Evolutionary conservation across 2,329 filamentous ascomycete species (phyloP), one percentile per base, ranked within the genome.

Genomic region (Aspergillus ustus): DNA sequence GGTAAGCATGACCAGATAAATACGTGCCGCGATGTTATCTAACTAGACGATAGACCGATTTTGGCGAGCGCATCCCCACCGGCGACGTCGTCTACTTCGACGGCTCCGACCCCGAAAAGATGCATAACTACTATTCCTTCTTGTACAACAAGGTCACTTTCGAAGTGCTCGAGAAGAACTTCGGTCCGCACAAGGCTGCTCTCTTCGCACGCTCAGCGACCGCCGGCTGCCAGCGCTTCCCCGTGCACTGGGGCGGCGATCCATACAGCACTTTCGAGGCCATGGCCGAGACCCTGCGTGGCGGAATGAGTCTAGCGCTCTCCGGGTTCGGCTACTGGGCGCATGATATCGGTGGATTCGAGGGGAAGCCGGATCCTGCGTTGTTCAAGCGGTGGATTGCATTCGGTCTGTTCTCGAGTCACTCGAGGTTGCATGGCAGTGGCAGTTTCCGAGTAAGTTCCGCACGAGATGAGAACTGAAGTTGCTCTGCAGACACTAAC

Each of bases 111-210:
- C 51, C 55, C 13, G 48, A 56, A n/a, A 58, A 58, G 22, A 62
- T 62, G 60, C 60, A 62, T 50, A 62, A 62, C 25, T 62, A 62
- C 60, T 62, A 62, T 29, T 15, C 60, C 11, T 62, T 55, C 51
- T 51, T 62, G 25, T 62, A 59, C 45, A 62, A 62, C 45, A 62
- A 59, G 17, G 45, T 62, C 15, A 58, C 55, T 8, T 62, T 59
- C 22, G 55, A 62, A 7, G 55, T 58, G 9, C 37, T 62, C 1
- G 44, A 25, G 17, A 31, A 29, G 13, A 62, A 58, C 44, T 58
- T 59, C 28, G 60, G 60, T 13, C 8, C 29, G 13, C 31, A 62
- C 34, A 58, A 62, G 17, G 55, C 60, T 20, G 60, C 55, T 4
- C 60, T 62, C 17, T 62, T 62, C 51, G 60, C 60, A 6, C 55